Base-by-base conservation (phyloP, 306 rosid genomes). In the Arachis stenosperma region DNA sequence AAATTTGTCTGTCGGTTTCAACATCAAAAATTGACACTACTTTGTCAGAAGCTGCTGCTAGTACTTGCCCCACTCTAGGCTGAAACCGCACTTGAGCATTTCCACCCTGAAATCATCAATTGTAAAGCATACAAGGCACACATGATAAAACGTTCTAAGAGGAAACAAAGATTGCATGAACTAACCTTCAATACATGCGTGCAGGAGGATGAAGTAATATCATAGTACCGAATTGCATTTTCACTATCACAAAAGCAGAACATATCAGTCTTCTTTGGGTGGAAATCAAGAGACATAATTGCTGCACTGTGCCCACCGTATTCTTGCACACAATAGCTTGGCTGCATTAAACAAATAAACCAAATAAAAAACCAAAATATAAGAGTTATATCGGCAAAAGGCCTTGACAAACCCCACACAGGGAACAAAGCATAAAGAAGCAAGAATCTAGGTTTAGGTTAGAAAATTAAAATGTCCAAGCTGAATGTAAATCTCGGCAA, bases 221-320 rank as follows among this genome's bases (percentile, higher is more conserved):
- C 77, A 76, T 75, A 85, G 76, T 76, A 82, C 61, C 78, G 83
- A 73, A 85, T 85, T 70, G 79, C 84, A 70, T 82, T 85, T 64
- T 77, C 83, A 27, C 40, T 33, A 30, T 82, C 86, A 13, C 84
- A 79, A 74, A 76, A 85, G 70, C 89, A 85, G 78, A 85, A 79
- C 60, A 85, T 54, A 54, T 85, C 89, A 74, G 86, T 77, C 74
- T 79, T 85, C 79, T 85, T 82, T 12, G 89, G 89, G 76, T 85
- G 89, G 61, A 85, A 85, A 82, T 85, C 86, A 33, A 85, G 89
- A 67, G 89, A 85, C 84, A 73, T 48, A 61, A 85, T 70, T 54
- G 84, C 69, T 54, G 86, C 73, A 61, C 58, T 77, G 78, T 77
- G 84, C 11, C 81, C 77, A 53, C 68, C 82, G 74, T 82, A 85